phyloP scores from a whole-genome alignment of 2,329 filamentous ascomycete genomes.

The Cadophora sp. region DNA sequence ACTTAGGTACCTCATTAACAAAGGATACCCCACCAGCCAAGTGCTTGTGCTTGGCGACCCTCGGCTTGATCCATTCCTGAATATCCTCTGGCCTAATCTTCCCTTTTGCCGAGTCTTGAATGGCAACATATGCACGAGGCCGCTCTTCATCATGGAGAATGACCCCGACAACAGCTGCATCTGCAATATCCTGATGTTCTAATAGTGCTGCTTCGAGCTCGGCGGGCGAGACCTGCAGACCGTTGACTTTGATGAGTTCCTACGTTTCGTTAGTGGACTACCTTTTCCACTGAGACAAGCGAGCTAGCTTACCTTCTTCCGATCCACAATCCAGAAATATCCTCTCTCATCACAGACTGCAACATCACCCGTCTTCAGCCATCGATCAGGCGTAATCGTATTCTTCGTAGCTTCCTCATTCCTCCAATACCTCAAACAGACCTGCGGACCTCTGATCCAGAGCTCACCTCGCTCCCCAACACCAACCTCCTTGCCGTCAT shows the following conservation, averaged over 20 bases:
- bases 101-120: slow-evolving; percentile 45
- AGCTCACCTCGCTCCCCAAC: slow-evolving; percentile 51
- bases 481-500: slow-evolving; percentile 47
- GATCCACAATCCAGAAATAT: slow-evolving; percentile 70
- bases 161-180: slow-evolving; percentile 62
- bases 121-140: slow-evolving; percentile 54
- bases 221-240: slow-evolving; percentile 64
- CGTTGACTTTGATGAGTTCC: slow-evolving; percentile 64
- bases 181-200: slow-evolving; percentile 57
- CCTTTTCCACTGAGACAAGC: background rate
- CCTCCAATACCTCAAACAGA: slow-evolving; percentile 51
- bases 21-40: slow-evolving; percentile 56
- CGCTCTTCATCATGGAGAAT: slow-evolving; percentile 46
- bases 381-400: slow-evolving; percentile 49
- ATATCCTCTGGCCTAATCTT: slow-evolving; percentile 52
- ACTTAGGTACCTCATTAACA: slow-evolving; percentile 55
- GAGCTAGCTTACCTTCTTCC: slow-evolving; percentile 48
- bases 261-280: slow-evolving; percentile 33
- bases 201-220: slow-evolving; percentile 60
- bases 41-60: slow-evolving; percentile 55
- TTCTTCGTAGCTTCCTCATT: slow-evolving; percentile 46
- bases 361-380: slow-evolving; percentile 64
- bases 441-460: slow-evolving; percentile 52
- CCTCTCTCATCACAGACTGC: slow-evolving; percentile 55
- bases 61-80: slow-evolving; percentile 48